These are phyloP conservation scores for Botrytis deweyae DNA, from an alignment of 2,329 filamentous ascomycete species.

Conservation along the genomic window DNA sequence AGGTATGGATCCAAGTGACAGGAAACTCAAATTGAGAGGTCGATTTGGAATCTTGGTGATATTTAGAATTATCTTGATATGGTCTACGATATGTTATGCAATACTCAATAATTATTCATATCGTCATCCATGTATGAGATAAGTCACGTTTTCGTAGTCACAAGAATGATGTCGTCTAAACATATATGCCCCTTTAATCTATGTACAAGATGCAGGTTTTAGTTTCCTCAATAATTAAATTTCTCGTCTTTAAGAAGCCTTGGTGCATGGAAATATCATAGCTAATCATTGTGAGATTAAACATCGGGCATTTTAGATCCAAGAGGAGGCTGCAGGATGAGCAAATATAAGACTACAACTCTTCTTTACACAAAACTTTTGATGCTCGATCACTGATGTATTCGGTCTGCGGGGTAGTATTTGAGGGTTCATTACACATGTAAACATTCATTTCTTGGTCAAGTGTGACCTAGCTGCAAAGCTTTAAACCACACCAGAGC, in stretches of 20 bases:
- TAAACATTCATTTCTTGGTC: neutral
- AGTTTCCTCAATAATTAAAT: neutral
- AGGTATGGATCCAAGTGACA: neutral
- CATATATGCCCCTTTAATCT: neutral
- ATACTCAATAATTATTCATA: neutral
- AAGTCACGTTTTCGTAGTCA: neutral
- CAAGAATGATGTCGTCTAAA: neutral
- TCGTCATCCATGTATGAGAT: neutral
- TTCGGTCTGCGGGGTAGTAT: neutral
- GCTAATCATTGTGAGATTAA: neutral
- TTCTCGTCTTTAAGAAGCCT: neutral
- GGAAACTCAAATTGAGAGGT: slow-evolving; percentile 2
- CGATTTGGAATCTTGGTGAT: neutral
- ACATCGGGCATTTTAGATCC: neutral
- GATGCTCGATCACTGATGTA: neutral
- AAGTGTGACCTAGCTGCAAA: neutral
- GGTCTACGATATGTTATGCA: neutral
- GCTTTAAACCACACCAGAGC: neutral
- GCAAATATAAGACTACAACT: neutral
- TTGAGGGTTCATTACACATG: neutral
- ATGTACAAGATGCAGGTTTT: neutral
- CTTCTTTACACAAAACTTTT: neutral
- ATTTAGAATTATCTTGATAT: neutral
- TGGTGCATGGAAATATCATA: neutral
- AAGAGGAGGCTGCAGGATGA: neutral